These are phyloP conservation scores for Saccharomycopsis sp. DNA, from an alignment of 805 yeast species.

Conservation along the genomic window DNA sequence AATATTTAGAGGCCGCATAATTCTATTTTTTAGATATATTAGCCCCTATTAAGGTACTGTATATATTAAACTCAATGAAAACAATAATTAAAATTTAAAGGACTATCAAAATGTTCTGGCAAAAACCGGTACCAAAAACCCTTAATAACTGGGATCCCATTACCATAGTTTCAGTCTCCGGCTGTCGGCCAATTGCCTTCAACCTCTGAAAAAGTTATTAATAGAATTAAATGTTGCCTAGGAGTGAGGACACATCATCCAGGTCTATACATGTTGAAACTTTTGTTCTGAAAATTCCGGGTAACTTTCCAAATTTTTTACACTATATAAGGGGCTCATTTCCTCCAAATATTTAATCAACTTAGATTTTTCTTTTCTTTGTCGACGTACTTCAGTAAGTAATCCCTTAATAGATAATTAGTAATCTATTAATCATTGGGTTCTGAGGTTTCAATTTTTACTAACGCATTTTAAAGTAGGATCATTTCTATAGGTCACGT, in stretches of 20 bases:
- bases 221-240: background rate
- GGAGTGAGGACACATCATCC: background rate
- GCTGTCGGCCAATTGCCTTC: too few relatives aligned
- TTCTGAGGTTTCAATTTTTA: slow-evolving; percentile 5
- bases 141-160: too few relatives aligned
- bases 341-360: background rate
- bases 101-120: too few relatives aligned
- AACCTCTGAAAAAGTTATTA: background rate
- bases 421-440: background rate
- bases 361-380: slow-evolving; percentile 35
- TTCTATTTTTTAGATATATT: too few relatives aligned
- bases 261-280: background rate
- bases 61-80: too few relatives aligned
- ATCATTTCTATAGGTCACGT: slow-evolving; percentile 99
- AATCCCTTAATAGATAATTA: slow-evolving; percentile 21
- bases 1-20: too few relatives aligned
- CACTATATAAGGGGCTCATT: slow-evolving; percentile 1
- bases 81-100: too few relatives aligned
- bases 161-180: too few relatives aligned
- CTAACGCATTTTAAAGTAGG: slow-evolving; percentile 58
- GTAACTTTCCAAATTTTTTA: background rate
- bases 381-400: slow-evolving; percentile 95
- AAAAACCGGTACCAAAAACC: too few relatives aligned
- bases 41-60: too few relatives aligned
- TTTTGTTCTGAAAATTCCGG: background rate